A percentile compares a stretch with the other conserved stretches of the same genome.
These are phyloP conservation scores for Marchantia paleacea DNA, from an alignment of 225 moss, liverwort and hornwort genomes.

Conservation along the genomic window DNA sequence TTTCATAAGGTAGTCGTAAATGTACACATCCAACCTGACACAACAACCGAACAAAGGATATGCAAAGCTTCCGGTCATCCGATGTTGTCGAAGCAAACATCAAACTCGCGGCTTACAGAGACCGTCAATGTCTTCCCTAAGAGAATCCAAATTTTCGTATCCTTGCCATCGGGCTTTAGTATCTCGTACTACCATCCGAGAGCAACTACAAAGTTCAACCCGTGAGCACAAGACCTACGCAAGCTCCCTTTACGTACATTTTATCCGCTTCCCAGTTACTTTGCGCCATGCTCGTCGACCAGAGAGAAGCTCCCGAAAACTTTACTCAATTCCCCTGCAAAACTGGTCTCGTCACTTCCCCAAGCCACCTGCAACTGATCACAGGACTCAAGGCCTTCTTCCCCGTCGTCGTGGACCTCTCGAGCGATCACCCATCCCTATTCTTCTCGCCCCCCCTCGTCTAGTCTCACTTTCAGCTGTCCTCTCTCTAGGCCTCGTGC, in stretches of 20 bases:
- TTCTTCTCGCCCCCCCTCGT: conserved; percentile 1
- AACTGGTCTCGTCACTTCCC: neutral
- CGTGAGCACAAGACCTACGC: neutral
- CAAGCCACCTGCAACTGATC: neutral
- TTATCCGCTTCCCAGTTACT: conserved; percentile 99
- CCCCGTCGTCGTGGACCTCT: conserved; percentile 12
- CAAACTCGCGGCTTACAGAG: neutral
- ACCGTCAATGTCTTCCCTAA: neutral
- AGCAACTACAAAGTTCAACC: neutral
- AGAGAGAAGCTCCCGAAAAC: neutral
- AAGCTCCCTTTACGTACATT: conserved; percentile 54
- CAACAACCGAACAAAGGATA: neutral
- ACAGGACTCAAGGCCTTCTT: conserved; percentile 1
- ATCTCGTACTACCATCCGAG: neutral
- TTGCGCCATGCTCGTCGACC: conserved; percentile 66
- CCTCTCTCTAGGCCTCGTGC: neutral
- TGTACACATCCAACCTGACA: conserved; percentile 97
- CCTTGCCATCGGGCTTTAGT: neutral
- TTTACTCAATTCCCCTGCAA: neutral
- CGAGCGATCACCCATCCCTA: conserved; percentile 18
- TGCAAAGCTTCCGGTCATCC: neutral
- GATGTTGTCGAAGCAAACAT: neutral
- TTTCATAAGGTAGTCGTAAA: conserved; percentile 96
- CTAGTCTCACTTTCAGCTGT: neutral
- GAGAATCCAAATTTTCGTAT: neutral